Conservation (phyloP, 805 yeast species). For the Saturnispora saitoi region DNA sequence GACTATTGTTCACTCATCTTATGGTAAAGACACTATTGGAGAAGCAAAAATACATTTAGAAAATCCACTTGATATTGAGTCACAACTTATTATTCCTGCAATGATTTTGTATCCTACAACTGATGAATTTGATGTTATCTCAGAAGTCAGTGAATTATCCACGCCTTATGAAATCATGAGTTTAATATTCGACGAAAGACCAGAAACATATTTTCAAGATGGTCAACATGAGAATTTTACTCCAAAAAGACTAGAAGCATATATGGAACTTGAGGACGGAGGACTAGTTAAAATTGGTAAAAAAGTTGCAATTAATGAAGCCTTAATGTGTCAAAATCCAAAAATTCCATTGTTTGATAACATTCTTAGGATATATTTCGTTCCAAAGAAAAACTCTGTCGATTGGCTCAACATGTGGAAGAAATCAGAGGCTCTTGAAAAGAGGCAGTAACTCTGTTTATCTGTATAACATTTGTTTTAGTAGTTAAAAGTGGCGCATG, state of each 20-base stretch:
- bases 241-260: slow-evolving; percentile 55
- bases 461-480: neutral
- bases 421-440: slow-evolving; percentile 48
- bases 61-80: slow-evolving; percentile 57
- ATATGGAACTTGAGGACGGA: slow-evolving; percentile 74
- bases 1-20: slow-evolving; percentile 37
- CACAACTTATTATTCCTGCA: slow-evolving; percentile 77
- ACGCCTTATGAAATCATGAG: slow-evolving; percentile 57
- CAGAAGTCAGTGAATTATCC: slow-evolving; percentile 62
- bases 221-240: slow-evolving; percentile 55
- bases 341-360: slow-evolving; percentile 71
- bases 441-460: slow-evolving; percentile 7
- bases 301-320: slow-evolving; percentile 56
- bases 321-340: slow-evolving; percentile 53
- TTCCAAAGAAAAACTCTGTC: slow-evolving; percentile 61
- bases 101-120: slow-evolving; percentile 73
- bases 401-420: slow-evolving; percentile 64
- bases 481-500: neutral
- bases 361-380: slow-evolving; percentile 62
- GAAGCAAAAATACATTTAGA: slow-evolving; percentile 49
- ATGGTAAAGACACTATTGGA: slow-evolving; percentile 50
- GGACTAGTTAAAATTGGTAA: slow-evolving; percentile 83
- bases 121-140: slow-evolving; percentile 77
- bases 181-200: slow-evolving; percentile 48
- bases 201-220: slow-evolving; percentile 58